phyloP scores from a whole-genome alignment of 495 filamentous ascomycete genomes.

The Penicillium arizonense region DNA sequence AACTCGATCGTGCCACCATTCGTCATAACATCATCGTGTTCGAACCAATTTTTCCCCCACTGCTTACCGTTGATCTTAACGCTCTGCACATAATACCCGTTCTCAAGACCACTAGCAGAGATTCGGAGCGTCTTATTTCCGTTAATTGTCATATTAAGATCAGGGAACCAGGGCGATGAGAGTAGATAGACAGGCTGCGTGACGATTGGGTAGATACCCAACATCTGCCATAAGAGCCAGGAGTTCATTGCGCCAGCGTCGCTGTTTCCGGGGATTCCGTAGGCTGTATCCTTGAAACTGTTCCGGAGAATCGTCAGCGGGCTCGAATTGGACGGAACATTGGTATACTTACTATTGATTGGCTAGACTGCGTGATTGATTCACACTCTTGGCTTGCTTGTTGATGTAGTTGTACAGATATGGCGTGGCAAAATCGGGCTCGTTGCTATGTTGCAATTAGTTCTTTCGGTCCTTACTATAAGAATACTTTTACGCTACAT shows the following conservation, averaged over 20 bases:
- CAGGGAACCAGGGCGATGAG: slow-evolving; percentile 59
- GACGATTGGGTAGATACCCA: slow-evolving; percentile 67
- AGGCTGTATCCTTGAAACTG: slow-evolving; percentile 38
- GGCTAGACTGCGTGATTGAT: slow-evolving; percentile 52
- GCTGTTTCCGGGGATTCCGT: slow-evolving; percentile 64
- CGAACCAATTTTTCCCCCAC: slow-evolving; percentile 57
- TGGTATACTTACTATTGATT: slow-evolving; percentile 51
- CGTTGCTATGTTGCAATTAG: slow-evolving; percentile 42
- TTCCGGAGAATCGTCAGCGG: background rate
- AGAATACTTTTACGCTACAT: background rate
- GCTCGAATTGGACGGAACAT: background rate
- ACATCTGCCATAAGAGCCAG: slow-evolving; percentile 67
- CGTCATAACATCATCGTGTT: slow-evolving; percentile 61
- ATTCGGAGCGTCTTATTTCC: slow-evolving; percentile 55
- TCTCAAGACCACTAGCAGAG: slow-evolving; percentile 48
- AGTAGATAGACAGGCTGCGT: slow-evolving; percentile 65
- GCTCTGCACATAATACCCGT: slow-evolving; percentile 55
- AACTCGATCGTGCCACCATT: slow-evolving; percentile 63
- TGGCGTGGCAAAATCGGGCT: slow-evolving; percentile 62
- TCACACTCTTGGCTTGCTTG: slow-evolving; percentile 56
- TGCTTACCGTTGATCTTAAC: slow-evolving; percentile 31
- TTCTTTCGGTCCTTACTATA: background rate
- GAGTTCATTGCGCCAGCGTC: slow-evolving; percentile 71
- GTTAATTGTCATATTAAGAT: slow-evolving; percentile 57
- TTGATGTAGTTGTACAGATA: slow-evolving; percentile 70